Evolutionary conservation across 2,329 filamentous ascomycete genomes (phyloP).

Genomic region (Pseudogymnoascus sp.): DNA sequence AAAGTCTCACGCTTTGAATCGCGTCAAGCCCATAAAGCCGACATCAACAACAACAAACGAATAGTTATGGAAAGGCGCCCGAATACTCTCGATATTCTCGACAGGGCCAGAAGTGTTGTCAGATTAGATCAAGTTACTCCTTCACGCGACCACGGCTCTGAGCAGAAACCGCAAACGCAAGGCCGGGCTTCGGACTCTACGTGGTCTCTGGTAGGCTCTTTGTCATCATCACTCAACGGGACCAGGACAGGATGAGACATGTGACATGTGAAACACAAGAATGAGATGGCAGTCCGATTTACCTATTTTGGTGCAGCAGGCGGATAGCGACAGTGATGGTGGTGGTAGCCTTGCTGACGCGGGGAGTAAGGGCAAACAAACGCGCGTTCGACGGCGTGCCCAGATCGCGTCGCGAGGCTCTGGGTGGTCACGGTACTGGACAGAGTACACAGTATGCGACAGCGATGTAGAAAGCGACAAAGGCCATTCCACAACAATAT

Average conservation of each 20-base stretch:
- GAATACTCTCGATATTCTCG: conserved; percentile 20
- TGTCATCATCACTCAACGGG: conserved; percentile 22
- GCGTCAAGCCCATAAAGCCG: not conserved
- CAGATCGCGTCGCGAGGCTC: not conserved
- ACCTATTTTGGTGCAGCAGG: not conserved
- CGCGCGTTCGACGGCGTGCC: not conserved
- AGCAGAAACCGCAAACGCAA: conserved; percentile 14
- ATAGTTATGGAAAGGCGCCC: not conserved
- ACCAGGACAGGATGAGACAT: conserved; percentile 8
- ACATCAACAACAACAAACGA: not conserved
- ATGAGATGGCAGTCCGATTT: not conserved
- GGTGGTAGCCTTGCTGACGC: not conserved
- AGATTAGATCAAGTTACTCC: conserved; percentile 30
- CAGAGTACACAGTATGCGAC: not conserved
- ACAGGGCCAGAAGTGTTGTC: conserved; percentile 23
- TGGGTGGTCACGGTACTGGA: not conserved
- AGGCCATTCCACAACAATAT: not conserved
- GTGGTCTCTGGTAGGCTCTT: conserved; percentile 21
- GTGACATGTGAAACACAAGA: not conserved
- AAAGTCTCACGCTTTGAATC: not conserved
- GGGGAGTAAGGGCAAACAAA: not conserved
- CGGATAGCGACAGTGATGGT: not conserved
- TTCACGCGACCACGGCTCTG: conserved; percentile 16
- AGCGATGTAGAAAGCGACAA: not conserved
- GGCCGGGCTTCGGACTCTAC: conserved; percentile 19